phyloP scores from a whole-genome alignment of 139 green algal species.

The Volvox africanus region DNA sequence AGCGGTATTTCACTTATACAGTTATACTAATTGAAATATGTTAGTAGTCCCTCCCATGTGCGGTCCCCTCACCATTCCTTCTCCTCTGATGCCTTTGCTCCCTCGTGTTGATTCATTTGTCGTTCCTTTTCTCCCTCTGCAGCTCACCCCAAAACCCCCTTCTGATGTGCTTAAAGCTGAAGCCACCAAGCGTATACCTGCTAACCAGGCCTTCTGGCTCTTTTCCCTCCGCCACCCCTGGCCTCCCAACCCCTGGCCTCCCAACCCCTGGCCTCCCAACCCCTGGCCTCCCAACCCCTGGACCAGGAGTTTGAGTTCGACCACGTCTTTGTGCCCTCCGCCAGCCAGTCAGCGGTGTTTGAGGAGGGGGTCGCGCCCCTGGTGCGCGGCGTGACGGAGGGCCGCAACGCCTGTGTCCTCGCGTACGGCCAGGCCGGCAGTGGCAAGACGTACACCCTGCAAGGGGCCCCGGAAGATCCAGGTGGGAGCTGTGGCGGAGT shows the following conservation, averaged over 20 bases:
- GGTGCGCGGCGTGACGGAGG: slow-evolving; percentile 66
- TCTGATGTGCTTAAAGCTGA: too few species aligned
- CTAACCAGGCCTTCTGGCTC: too few species aligned
- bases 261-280: not conserved
- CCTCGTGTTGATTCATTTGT: too few species aligned
- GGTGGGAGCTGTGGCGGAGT: not conserved
- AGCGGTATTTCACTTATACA: too few species aligned
- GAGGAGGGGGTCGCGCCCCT: slow-evolving; percentile 70
- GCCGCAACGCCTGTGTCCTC: slow-evolving; percentile 87
- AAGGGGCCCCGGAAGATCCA: slow-evolving; percentile 56
- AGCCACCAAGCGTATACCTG: too few species aligned
- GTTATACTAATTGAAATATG: too few species aligned
- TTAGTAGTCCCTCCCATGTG: too few species aligned
- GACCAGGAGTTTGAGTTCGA: slow-evolving; percentile 65
- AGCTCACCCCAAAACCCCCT: not conserved
- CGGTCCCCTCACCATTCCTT: too few species aligned
- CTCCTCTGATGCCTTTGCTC: too few species aligned
- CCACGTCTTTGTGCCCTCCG: slow-evolving; percentile 60
- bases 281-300: not conserved
- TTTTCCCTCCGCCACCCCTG: not conserved
- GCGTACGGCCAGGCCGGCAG: slow-evolving; percentile 86
- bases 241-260: not conserved
- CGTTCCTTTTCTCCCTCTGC: not conserved
- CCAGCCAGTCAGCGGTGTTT: slow-evolving; percentile 56
- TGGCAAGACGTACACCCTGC: slow-evolving; percentile 92